Evolutionary conservation across 441 rosid species (phyloP), one percentile per base, ranked within the genome.

Genomic region (Geranium incanum): DNA sequence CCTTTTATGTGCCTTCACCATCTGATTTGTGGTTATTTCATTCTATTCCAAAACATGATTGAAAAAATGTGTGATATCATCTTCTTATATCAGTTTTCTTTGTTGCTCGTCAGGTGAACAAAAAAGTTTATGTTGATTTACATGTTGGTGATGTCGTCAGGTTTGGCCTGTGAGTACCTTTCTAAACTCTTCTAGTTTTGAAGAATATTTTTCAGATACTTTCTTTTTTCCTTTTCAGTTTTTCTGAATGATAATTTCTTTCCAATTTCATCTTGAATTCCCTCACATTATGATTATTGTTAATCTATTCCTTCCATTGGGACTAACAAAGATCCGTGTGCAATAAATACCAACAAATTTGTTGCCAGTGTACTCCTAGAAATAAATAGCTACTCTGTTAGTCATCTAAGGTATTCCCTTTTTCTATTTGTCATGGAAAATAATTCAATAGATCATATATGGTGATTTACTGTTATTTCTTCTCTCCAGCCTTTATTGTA

Each of bases 141-240:
- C 87, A 79, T 71, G 97, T 92, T 75, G 98, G 99, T 72, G 98
- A 89, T 82, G 91, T 92, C 74, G 82, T 92, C 76, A 95, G 93
- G 6, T 95, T 95, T 84, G 99, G 99, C 84, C 84, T 82, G 98
- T 89, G 78, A 83, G 97, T 85, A 45, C 41, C 60, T 63, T 55
- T 67, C n/a, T 71, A 18, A 41, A 41, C 48, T 52, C 19, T 15
- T 52, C 15, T 52, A 52, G 60, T 18, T 52, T 52, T 52, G 19
- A 13, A 12, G 18, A 52, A 1, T 13, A 52, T 16, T 52, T 52
- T n/a, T 63, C 68, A 70, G 60, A 15, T 37, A 70, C 74, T 72
- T 70, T 9, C 38, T 65, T 72, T 75, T 72, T 70, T 9, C 38
- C 59, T 65, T 36, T 21, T 21, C 21, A 21, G 21, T 21, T 21